Base-by-base conservation (phyloP, 2,329 filamentous ascomycete genomes). In the Trichoderma lentiforme region DNA sequence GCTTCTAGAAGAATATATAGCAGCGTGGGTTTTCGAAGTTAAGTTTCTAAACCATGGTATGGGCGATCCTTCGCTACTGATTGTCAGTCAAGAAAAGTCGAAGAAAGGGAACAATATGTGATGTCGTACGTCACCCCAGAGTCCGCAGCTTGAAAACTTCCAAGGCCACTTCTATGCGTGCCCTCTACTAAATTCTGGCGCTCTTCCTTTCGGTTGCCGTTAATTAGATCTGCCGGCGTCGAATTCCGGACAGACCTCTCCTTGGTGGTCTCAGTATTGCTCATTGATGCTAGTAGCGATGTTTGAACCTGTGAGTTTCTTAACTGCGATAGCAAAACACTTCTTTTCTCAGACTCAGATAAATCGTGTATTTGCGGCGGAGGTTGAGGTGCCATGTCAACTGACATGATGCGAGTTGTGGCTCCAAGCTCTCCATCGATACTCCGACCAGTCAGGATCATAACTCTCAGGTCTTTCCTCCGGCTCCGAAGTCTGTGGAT, bases 291-390 rank as follows among this genome's bases (percentile, higher is more conserved):
- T n/a, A n/a, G n/a, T n/a, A n/a, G n/a, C n/a, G n/a, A n/a, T n/a
- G n/a, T n/a, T n/a, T n/a, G n/a, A n/a, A n/a, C n/a, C n/a, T n/a
- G n/a, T n/a, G n/a, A n/a, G n/a, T n/a, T n/a, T n/a, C n/a, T n/a
- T n/a, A n/a, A n/a, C n/a, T n/a, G n/a, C n/a, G 36, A 3, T 8
- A 43, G 18, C 0, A 4, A 18, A 4, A 8, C 0, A 18, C 36
- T 8, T 18, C 6, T 3, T 18, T 43, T 18, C 36, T 18, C 15
- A 43, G 36, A 18, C 15, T 8, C 3, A 4, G 15, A 4, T 18
- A 18, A 18, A 18, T 4, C 7, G 15, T 43, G 0, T 43, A n/a
- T 1, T 0, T 43, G 6, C 3, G 15, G 36, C 7, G 7, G 36
- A 18, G 15, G 18, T 43, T 1, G 6, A 43, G 36, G 36, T 0